Evolutionary conservation across 345 rosid species (phyloP).

Genomic region (Murraya paniculata): DNA sequence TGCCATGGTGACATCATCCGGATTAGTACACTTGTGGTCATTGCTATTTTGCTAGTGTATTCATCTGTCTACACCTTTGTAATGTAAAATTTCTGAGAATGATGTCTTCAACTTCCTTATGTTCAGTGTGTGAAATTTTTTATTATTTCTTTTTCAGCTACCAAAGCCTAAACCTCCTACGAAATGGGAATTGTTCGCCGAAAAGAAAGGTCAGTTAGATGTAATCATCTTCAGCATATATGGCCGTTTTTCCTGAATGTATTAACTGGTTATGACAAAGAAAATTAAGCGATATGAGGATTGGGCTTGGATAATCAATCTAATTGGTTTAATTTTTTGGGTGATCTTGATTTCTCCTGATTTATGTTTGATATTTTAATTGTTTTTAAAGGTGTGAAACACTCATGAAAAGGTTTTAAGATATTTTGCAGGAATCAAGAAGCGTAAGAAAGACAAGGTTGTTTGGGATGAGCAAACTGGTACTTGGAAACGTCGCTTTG

Average conservation of each 20-base stretch:
- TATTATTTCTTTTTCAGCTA: slow-evolving; percentile 33
- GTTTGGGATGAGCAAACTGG: slow-evolving; percentile 83
- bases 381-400: neutral
- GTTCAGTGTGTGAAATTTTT: neutral
- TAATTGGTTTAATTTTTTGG: neutral
- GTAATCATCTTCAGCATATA: neutral
- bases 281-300: neutral
- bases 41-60: neutral
- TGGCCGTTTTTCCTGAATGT: neutral
- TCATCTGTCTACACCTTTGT: neutral
- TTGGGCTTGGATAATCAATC: slow-evolving; percentile 1
- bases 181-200: slow-evolving; percentile 51
- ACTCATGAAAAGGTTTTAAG: slow-evolving; percentile 3
- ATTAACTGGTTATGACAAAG: neutral
- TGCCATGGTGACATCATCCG: neutral
- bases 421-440: slow-evolving; percentile 65
- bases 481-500: slow-evolving; percentile 81
- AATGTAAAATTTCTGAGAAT: neutral
- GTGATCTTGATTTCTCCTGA: neutral
- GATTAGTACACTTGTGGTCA: neutral
- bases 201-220: slow-evolving; percentile 43
- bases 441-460: slow-evolving; percentile 79
- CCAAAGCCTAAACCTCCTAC: slow-evolving; percentile 60
- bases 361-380: neutral
- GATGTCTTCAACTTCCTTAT: neutral